Evolutionary conservation across 2,329 filamentous ascomycete species (phyloP), one percentile per base, ranked within the genome.

Genomic region (Grosmannia clavigera): DNA sequence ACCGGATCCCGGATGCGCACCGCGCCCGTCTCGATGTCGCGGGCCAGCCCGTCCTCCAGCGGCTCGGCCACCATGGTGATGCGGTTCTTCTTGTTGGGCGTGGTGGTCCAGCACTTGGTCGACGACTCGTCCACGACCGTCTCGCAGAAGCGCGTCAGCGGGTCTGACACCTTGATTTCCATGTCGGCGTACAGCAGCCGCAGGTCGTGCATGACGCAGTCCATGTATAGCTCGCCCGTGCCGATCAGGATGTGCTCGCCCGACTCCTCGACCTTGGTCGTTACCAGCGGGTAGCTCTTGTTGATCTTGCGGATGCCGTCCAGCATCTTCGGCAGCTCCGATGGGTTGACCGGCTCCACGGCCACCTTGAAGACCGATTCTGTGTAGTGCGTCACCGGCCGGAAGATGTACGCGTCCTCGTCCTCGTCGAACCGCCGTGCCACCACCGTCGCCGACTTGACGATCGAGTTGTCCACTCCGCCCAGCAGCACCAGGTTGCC

Each of bases 81-180:
- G 73, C 95, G 96, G 77, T 99, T 99, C 78, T 96, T 96, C 76
- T 99, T 99, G 77, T 99, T 99, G 2, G 94, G 94, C 2, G 94
- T 97, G 66, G 96, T 85, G 27, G 94, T 92, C 71, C 96, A 99
- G 75, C 94, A 99, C 75, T 96, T 96, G 62, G 95, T 96, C 25
- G 92, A 92, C 22, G 91, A 96, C 66, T 94, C 95, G 72, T 99
- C 94, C 46, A 96, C 91, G 31, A 96, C 92, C 0, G 94, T 99
- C 75, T 99, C 94, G 74, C 91, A 96, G 78, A 99, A 99, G 55
- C 94, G 82, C 19, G 94, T 97, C 52, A 99, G 92, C 0, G 94
- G 94, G 70, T 99, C 94, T 0, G 94, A 99, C 56, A 99, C 90
- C 75, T 97, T 97, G 75, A 99, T 88, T 71, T 99, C 94, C 94